Percentiles rank a stretch among this genome's conserved stretches.
These are phyloP conservation scores for Kodamaea jinghongensis DNA, from an alignment of 805 yeast genomes.

Conservation along the genomic window DNA sequence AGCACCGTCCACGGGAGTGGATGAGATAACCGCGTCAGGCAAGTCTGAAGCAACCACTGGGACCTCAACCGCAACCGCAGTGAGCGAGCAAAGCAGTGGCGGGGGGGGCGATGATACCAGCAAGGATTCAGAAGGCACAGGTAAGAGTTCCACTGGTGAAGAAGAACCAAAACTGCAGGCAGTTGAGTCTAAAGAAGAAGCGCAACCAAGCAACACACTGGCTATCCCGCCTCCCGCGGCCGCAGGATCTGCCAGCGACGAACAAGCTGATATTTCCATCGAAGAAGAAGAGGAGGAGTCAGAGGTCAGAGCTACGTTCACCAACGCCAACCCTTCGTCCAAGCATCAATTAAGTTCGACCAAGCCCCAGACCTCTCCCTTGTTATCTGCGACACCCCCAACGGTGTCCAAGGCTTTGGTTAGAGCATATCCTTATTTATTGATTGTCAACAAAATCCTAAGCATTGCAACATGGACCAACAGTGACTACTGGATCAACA, in stretches of 20 bases:
- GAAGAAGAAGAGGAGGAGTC: slow-evolving; percentile 10
- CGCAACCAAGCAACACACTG: neutral
- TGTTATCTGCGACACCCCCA: slow-evolving; percentile 87
- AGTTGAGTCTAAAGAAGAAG: neutral
- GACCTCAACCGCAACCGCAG: too few relatives aligned
- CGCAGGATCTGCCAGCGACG: neutral
- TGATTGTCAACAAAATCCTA: slow-evolving; percentile 65
- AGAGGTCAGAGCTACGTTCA: slow-evolving; percentile 14
- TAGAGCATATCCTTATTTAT: slow-evolving; percentile 79
- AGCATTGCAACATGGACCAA: slow-evolving; percentile 89
- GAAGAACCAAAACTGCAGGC: neutral
- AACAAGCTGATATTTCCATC: neutral
- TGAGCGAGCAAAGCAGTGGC: too few relatives aligned
- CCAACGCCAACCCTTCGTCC: slow-evolving; percentile 6
- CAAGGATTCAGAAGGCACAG: neutral
- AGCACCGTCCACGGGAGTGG: slow-evolving; percentile 5
- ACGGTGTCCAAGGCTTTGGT: slow-evolving; percentile 81
- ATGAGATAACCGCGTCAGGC: slow-evolving; percentile 4
- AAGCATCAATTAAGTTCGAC: slow-evolving; percentile 8
- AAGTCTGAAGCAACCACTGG: slow-evolving; percentile 1
- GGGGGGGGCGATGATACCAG: neutral
- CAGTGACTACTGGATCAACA: slow-evolving; percentile 74
- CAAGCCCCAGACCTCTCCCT: slow-evolving; percentile 65
- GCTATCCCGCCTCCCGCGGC: slow-evolving; percentile 2
- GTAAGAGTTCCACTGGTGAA: neutral